Evolutionary conservation across 106 monocot species (phyloP).

Genomic region (Alisma plantagoaquatica): DNA sequence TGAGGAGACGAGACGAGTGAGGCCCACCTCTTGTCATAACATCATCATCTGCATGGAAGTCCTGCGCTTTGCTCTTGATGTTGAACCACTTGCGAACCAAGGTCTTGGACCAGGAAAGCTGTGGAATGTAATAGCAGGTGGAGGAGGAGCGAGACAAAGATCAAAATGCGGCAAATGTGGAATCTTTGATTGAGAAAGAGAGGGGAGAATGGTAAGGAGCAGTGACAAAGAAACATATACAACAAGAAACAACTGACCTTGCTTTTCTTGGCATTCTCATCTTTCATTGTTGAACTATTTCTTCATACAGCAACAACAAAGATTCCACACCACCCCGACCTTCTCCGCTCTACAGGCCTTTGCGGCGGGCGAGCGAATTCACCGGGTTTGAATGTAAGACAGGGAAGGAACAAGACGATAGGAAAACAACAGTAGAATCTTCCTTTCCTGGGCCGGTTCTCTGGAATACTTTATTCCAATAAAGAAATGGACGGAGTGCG

Average conservation of each 20-base stretch:
- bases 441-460: neutral
- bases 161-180: neutral
- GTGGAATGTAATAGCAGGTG: conserved; percentile 2
- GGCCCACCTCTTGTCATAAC: conserved; percentile 42
- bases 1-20: neutral
- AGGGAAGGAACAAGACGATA: neutral
- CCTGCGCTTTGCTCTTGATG: conserved; percentile 84
- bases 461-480: no score
- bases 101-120: conserved; percentile 95
- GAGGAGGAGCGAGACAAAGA: conserved; percentile 1
- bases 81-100: conserved; percentile 97
- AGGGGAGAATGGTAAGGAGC: neutral
- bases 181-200: conserved; percentile 15
- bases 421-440: conserved; percentile 9
- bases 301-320: conserved; percentile 44
- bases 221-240: neutral
- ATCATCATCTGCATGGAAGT: conserved; percentile 76
- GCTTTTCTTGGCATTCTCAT: conserved; percentile 81
- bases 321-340: neutral
- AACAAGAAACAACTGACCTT: conserved; percentile 77
- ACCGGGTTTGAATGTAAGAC: neutral
- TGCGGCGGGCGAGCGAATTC: no score
- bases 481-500: neutral
- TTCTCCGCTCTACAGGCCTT: neutral
- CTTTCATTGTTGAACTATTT: conserved; percentile 70